Base-by-base conservation (phyloP, 176 grass and related monocot species). In the Oryza meridionalis region DNA sequence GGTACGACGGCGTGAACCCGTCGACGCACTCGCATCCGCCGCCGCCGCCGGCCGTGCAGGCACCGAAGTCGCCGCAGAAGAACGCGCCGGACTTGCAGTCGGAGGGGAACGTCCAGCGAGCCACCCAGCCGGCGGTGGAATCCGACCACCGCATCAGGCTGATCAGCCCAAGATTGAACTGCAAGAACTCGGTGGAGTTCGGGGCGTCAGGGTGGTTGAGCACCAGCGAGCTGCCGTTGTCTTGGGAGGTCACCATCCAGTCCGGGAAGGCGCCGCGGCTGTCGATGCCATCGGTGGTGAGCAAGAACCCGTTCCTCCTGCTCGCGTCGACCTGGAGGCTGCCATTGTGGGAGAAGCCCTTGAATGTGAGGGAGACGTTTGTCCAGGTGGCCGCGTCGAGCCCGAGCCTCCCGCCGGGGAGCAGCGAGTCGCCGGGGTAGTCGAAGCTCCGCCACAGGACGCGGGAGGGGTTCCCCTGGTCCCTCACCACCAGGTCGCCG, bases 381-480 rank as follows among this genome's bases (percentile, higher is more conserved):
- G 19, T 53, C 9, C 88, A 88, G 15, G 87, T 90, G 66, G 70
- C 47, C n/a, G 17, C 58, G 73, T 61, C 83, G 72, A 93, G 70
- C 49, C 88, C 91, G 21, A 93, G 72, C 77, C 59, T 80, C 5
- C 43, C 75, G 9, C 91, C 84, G 25, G 91, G 81, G 40, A 93
- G 88, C 77, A 88, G 62, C 59, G 90, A 71, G 75, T 86, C 79
- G 22, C 77, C 47, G 45, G 86, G 90, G 78, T 50, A 75, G 16
- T 92, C 86, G 47, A 92, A 92, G 78, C 86, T 92, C 75, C 88
- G 83, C 86, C 90, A 92, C 50, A 83, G 2, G 3, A 89, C 69
- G 5, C 35, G 32, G 0, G 86, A 88, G 17, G 38, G 65, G 83
- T 78, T 83, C 62, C 10, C 81, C 43, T 55, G 72, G 46, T 88